Evolutionary conservation across 768 basidiomycete species (phyloP).

Genomic region (Podaxis pistillaris): DNA sequence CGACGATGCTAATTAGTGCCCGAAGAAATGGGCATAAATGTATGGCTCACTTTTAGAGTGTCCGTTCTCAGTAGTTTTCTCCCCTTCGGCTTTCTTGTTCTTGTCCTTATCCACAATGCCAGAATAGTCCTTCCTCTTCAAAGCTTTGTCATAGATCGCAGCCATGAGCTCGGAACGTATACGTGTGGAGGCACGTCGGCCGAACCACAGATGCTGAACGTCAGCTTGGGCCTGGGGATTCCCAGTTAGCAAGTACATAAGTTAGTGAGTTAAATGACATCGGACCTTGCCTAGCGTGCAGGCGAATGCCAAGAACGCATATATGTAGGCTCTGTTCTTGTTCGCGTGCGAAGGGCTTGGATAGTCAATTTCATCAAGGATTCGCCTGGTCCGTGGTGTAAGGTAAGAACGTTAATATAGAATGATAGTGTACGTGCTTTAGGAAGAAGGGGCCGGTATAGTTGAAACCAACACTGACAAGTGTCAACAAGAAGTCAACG

Average conservation of each 20-base stretch:
- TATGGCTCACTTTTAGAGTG: not conserved
- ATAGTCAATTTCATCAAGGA: conserved; percentile 55
- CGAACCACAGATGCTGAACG: conserved; percentile 76
- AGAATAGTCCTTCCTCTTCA: conserved; percentile 81
- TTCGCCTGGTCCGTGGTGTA: conserved; percentile 34
- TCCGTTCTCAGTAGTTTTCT: conserved; percentile 24
- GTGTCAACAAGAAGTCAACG: conserved; percentile 66
- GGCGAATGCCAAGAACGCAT: conserved; percentile 72
- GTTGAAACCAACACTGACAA: conserved; percentile 69
- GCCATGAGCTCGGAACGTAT: conserved; percentile 82
- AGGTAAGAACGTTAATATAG: not conserved
- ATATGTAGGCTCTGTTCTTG: conserved; percentile 70
- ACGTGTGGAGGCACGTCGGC: conserved; percentile 71
- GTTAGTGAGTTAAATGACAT: not conserved
- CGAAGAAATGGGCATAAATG: not conserved
- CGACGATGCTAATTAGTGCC: not conserved
- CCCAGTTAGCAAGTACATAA: not conserved
- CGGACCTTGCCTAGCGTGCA: conserved; percentile 54
- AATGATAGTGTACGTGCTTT: conserved; percentile 42
- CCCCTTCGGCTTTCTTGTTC: conserved; percentile 27
- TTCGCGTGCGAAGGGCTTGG: conserved; percentile 19
- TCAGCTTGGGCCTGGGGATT: conserved; percentile 55
- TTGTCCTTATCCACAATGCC: conserved; percentile 62
- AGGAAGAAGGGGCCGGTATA: conserved; percentile 86
- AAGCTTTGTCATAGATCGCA: conserved; percentile 83